phyloP scores from a whole-genome alignment of 495 filamentous ascomycete species.

The Xylaria grammica region DNA sequence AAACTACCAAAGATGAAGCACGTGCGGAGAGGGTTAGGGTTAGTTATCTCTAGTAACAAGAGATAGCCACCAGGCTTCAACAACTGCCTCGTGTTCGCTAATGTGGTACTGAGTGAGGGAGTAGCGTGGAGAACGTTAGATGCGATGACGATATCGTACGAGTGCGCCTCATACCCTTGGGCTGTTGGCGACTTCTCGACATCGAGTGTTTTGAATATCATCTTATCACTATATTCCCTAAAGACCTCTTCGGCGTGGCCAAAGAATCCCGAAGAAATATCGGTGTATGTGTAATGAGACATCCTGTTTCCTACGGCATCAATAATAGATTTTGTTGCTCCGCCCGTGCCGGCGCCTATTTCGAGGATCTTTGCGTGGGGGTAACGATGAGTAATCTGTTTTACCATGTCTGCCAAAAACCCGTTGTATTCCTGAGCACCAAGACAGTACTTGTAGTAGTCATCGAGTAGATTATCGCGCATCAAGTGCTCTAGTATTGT shows the following conservation, averaged over 20 bases:
- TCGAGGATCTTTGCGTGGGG: conserved; percentile 52
- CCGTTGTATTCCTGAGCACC: conserved; percentile 26
- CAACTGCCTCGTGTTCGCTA: conserved; percentile 49
- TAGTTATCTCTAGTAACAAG: conserved; percentile 53
- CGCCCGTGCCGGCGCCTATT: conserved; percentile 53
- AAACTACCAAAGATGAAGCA: conserved; percentile 41
- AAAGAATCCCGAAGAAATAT: conserved; percentile 53
- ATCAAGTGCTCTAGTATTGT: conserved; percentile 50
- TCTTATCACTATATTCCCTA: conserved; percentile 24
- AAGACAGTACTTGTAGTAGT: conserved; percentile 36
- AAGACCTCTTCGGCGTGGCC: conserved; percentile 32
- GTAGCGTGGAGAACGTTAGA: conserved; percentile 57
- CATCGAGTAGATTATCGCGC: conserved; percentile 33
- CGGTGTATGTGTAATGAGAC: conserved; percentile 56
- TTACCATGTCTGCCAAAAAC: conserved; percentile 37
- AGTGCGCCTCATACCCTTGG: conserved; percentile 50
- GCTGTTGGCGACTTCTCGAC: conserved; percentile 41
- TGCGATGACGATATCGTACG: conserved; percentile 60
- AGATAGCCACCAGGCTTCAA: conserved; percentile 62
- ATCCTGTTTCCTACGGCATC: conserved; percentile 26
- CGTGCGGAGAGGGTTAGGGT: conserved; percentile 32
- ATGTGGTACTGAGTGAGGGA: conserved; percentile 37
- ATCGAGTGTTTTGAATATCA: conserved; percentile 56
- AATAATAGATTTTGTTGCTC: conserved; percentile 44
- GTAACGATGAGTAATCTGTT: conserved; percentile 45